phyloP scores from a whole-genome alignment of 805 yeast genomes.

The Blastobotrys peoriensis region DNA sequence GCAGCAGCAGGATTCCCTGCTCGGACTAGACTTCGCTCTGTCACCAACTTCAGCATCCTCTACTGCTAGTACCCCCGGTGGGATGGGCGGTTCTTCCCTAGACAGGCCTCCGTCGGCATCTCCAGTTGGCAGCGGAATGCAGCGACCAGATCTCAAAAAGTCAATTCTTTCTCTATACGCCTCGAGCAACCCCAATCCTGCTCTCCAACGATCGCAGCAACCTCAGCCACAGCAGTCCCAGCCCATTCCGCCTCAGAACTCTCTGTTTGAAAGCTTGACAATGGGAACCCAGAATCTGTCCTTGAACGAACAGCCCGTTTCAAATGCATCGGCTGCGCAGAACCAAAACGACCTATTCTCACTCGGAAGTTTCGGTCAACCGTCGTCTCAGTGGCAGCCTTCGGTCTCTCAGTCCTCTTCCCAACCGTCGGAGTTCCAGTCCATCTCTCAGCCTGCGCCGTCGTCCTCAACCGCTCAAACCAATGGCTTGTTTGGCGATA shows the following conservation, averaged over 20 bases:
- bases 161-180: constrained; percentile 81
- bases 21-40: constrained; percentile 24
- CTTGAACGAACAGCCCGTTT: constrained; percentile 8
- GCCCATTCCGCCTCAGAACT: constrained; percentile 2
- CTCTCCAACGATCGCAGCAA: constrained; percentile 8
- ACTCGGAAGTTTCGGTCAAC: not conserved
- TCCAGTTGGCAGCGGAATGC: constrained; percentile 21
- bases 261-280: constrained; percentile 11
- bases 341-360: not conserved
- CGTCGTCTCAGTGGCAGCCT: too few species aligned
- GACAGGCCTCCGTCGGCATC: constrained; percentile 15
- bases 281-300: constrained; percentile 14
- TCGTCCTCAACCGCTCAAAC: too few species aligned
- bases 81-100: constrained; percentile 4
- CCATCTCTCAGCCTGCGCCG: too few species aligned
- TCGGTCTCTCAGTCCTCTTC: too few species aligned
- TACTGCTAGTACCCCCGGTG: constrained; percentile 1
- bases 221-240: constrained; percentile 10
- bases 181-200: constrained; percentile 30
- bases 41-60: constrained; percentile 11
- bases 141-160: constrained; percentile 83
- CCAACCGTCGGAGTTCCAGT: too few species aligned
- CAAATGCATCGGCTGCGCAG: constrained; percentile 2
- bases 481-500: constrained; percentile 9
- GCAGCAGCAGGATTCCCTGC: constrained; percentile 9